phyloP scores from a whole-genome alignment of 1,284 basidiomycete genomes.

The Dichomitus squalens region DNA sequence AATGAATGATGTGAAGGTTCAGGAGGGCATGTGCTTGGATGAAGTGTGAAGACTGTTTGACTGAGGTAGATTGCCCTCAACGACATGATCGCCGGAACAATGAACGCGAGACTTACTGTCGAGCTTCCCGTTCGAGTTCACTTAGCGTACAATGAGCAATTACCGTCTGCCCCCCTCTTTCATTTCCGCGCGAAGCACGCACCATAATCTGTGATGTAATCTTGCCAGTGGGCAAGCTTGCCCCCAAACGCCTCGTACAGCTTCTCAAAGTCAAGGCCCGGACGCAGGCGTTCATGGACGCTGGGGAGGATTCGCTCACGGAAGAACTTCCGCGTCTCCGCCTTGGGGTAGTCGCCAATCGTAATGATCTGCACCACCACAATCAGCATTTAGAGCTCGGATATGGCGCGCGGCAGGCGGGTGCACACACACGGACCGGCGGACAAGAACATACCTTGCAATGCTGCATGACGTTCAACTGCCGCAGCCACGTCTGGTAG shows the following conservation, averaged over 20 bases:
- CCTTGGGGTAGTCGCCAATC: slow-evolving; percentile 75
- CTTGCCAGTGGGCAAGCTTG: slow-evolving; percentile 79
- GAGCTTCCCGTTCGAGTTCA: slow-evolving; percentile 37
- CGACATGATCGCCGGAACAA: neutral
- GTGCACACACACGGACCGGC: neutral
- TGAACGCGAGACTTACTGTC: slow-evolving; percentile 39
- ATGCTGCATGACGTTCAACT: slow-evolving; percentile 76
- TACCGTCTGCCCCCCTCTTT: neutral
- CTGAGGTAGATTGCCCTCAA: slow-evolving; percentile 36
- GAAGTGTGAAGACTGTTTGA: slow-evolving; percentile 75
- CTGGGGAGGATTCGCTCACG: slow-evolving; percentile 59
- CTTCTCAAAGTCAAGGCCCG: slow-evolving; percentile 64
- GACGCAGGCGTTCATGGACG: slow-evolving; percentile 59
- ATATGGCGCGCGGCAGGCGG: neutral
- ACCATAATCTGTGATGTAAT: slow-evolving; percentile 75
- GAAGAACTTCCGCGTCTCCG: slow-evolving; percentile 68
- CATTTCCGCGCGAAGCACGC: slow-evolving; percentile 16
- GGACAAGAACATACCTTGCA: slow-evolving; percentile 56
- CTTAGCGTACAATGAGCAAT: slow-evolving; percentile 20
- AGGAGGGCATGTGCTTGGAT: slow-evolving; percentile 74
- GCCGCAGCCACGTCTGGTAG: slow-evolving; percentile 80
- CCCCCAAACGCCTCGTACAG: slow-evolving; percentile 81
- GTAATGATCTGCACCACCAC: slow-evolving; percentile 60
- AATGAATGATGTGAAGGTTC: slow-evolving; percentile 76
- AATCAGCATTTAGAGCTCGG: neutral